phyloP scores from a whole-genome alignment of 202 grass and related monocot species.

The Carex sylvatica region DNA sequence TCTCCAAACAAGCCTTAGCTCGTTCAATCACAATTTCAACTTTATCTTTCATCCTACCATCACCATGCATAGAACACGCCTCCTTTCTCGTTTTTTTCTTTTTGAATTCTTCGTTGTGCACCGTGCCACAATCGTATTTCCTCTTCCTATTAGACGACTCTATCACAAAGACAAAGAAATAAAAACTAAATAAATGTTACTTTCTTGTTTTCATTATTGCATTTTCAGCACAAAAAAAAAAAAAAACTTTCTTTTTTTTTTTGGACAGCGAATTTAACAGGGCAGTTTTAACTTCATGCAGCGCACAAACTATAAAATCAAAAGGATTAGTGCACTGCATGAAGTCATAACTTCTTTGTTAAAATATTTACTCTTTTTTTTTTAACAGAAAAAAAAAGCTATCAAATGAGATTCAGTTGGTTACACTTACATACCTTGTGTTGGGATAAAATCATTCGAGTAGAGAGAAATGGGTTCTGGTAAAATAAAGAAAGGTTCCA shows the following conservation, averaged over 20 bases:
- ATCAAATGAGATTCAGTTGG: not conserved
- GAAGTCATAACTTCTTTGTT: no score
- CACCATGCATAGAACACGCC: not conserved
- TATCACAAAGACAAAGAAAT: not conserved
- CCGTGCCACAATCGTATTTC: conserved; percentile 7
- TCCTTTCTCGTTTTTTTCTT: not conserved
- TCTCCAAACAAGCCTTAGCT: conserved; percentile 40
- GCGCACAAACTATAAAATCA: no score
- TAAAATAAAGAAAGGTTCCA: conserved; percentile 7
- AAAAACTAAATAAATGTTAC: not conserved
- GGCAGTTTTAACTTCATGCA: no score
- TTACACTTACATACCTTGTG: conserved; percentile 22
- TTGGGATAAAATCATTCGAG: not conserved
- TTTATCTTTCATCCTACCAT: not conserved
- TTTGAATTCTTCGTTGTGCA: not conserved
- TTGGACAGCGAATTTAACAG: no score
- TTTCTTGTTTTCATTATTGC: not conserved
- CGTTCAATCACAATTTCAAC: conserved; percentile 29
- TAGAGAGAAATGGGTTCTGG: not conserved
- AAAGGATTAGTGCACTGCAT: no score
- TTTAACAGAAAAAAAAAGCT: not conserved
- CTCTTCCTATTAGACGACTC: conserved; percentile 41
- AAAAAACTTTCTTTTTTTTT: no score
- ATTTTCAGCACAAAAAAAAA: no score
- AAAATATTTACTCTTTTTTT: not conserved